Evolutionary conservation across 164 flowering plant species (phyloP).

Genomic region (Amborella trichopoda): DNA sequence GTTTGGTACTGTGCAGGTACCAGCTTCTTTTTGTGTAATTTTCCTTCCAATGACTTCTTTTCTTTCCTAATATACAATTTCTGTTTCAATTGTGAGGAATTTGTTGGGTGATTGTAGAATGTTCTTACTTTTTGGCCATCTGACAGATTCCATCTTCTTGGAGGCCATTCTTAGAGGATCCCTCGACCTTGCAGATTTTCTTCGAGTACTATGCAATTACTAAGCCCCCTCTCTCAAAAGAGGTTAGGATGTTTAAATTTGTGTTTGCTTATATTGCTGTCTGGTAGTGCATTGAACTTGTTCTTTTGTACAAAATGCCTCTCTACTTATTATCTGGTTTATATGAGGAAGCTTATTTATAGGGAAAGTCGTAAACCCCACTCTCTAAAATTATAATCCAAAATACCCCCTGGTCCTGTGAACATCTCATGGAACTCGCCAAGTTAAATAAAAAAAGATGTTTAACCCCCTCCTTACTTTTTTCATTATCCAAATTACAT

Average conservation of each 20-base stretch:
- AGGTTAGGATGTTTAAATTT: constrained; percentile 51
- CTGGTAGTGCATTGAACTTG: background rate
- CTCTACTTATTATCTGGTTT: too few relatives aligned
- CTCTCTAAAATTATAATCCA: too few relatives aligned
- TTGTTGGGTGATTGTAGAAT: constrained; percentile 2
- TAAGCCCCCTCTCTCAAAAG: constrained; percentile 78
- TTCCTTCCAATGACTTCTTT: too few relatives aligned
- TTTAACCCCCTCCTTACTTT: too few relatives aligned
- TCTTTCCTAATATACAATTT: too few relatives aligned
- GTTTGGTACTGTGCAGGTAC: constrained; percentile 96
- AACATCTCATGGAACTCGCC: too few relatives aligned
- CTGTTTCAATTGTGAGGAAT: too few relatives aligned
- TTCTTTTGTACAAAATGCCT: background rate
- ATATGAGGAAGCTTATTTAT: too few relatives aligned
- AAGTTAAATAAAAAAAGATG: too few relatives aligned
- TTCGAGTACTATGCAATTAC: constrained; percentile 88
- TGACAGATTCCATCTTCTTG: constrained; percentile 81
- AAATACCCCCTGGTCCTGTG: too few relatives aligned
- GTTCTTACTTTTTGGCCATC: constrained; percentile 4
- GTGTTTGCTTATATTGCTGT: background rate
- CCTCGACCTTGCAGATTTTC: constrained; percentile 78
- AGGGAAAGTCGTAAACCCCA: too few relatives aligned
- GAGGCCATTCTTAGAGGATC: constrained; percentile 81
- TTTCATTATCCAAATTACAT: too few relatives aligned
- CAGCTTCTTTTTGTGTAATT: background rate